A percentile compares a stretch with the other conserved stretches of the same genome.
These are phyloP conservation scores for Fusarium sororula DNA, from an alignment of 2,329 filamentous ascomycete genomes.

Conservation along the genomic window DNA sequence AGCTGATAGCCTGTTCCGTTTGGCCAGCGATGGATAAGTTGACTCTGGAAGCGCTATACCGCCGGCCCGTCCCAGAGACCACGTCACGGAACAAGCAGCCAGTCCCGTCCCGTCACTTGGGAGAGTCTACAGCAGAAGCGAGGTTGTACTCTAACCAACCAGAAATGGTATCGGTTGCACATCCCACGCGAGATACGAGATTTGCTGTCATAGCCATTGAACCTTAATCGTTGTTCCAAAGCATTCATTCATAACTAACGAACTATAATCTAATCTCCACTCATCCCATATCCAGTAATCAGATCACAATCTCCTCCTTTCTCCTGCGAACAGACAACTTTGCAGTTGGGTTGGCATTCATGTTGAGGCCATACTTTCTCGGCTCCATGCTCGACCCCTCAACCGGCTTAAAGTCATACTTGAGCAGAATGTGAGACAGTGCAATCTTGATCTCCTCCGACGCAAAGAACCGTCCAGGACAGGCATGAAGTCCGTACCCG, in stretches of 20 bases:
- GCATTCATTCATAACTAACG: background rate
- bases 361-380: background rate
- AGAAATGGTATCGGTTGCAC: background rate
- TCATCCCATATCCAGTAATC: background rate
- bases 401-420: background rate
- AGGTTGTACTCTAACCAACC: accelerated
- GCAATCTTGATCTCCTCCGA: background rate
- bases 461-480: background rate
- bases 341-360: background rate
- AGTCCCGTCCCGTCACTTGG: accelerated
- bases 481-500: background rate
- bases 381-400: background rate
- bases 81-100: background rate
- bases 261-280: background rate
- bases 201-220: too few species aligned
- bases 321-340: background rate
- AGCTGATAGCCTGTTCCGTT: accelerated
- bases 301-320: background rate
- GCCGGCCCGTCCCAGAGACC: background rate
- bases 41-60: background rate
- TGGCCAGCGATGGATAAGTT: accelerated
- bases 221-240: background rate
- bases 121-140: accelerated
- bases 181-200: accelerated
- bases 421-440: background rate